phyloP scores from a whole-genome alignment of 176 grass and related monocot genomes.

The Raddia distichophylla region DNA sequence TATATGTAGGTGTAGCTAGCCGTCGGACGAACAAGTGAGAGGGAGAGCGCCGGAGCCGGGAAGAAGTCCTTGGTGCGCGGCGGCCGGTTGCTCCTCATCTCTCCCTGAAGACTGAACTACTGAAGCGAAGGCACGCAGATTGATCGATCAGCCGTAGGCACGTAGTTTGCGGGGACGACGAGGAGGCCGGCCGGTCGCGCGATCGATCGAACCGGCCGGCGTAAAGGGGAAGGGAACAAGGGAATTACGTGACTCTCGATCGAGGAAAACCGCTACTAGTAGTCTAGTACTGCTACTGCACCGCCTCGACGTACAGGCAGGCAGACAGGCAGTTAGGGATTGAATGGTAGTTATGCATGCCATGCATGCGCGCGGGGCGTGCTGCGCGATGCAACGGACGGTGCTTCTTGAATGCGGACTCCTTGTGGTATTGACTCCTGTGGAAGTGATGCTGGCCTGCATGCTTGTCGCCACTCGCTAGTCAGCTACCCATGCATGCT shows the following conservation, averaged over 20 bases:
- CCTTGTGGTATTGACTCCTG: not conserved
- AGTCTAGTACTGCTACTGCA: not conserved
- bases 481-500: not conserved
- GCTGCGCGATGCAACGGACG: slow-evolving; percentile 29
- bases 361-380: not conserved
- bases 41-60: slow-evolving; percentile 77
- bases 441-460: no score
- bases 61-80: slow-evolving; percentile 71
- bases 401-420: slow-evolving; percentile 28
- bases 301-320: not conserved
- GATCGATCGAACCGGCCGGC: slow-evolving; percentile 23
- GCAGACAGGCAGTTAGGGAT: slow-evolving; percentile 60
- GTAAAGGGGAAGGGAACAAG: slow-evolving; percentile 77
- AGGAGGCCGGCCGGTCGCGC: not conserved
- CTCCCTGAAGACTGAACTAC: not conserved
- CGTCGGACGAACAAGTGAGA: slow-evolving; percentile 72
- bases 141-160: not conserved
- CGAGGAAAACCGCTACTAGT: not conserved
- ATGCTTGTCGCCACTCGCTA: no score
- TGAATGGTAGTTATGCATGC: slow-evolving; percentile 79
- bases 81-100: slow-evolving; percentile 55
- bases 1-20: no score
- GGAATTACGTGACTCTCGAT: slow-evolving; percentile 40
- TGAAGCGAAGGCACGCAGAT: no score
- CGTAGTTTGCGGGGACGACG: not conserved